Evolutionary conservation across 2,329 filamentous ascomycete species (phyloP).

Genomic region (Penicillium sp.): DNA sequence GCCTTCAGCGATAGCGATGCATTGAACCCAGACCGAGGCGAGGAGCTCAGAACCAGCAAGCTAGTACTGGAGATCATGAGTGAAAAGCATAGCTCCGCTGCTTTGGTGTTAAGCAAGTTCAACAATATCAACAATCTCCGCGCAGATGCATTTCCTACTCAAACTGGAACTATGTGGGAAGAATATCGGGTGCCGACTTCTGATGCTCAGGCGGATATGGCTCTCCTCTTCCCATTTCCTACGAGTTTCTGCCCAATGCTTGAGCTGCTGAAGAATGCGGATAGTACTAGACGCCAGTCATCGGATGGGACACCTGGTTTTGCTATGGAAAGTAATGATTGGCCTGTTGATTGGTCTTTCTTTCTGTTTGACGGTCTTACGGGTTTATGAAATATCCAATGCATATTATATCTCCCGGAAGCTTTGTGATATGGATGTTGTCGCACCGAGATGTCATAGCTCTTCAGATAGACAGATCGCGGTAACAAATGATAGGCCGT

Average conservation of each 20-base stretch:
- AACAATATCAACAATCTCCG: background rate
- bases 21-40: slow-evolving; percentile 1
- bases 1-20: slow-evolving; percentile 8
- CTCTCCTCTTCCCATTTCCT: slow-evolving; percentile 1
- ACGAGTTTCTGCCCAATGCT: slow-evolving; percentile 4
- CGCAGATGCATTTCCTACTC: background rate
- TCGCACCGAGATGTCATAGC: too few species aligned
- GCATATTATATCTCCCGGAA: background rate
- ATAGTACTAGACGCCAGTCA: background rate
- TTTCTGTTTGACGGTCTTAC: background rate
- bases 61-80: slow-evolving; percentile 9
- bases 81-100: slow-evolving; percentile 11
- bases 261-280: background rate
- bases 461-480: too few species aligned
- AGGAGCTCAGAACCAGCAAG: slow-evolving; percentile 6
- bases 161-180: background rate
- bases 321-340: background rate
- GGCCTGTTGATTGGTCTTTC: slow-evolving; percentile 6
- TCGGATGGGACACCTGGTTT: background rate
- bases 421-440: too few species aligned
- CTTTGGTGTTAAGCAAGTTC: background rate
- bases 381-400: background rate
- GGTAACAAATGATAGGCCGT: too few species aligned
- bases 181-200: background rate
- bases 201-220: background rate